Conservation (phyloP, 768 basidiomycete genomes). For the Lactifluus piperatus region DNA sequence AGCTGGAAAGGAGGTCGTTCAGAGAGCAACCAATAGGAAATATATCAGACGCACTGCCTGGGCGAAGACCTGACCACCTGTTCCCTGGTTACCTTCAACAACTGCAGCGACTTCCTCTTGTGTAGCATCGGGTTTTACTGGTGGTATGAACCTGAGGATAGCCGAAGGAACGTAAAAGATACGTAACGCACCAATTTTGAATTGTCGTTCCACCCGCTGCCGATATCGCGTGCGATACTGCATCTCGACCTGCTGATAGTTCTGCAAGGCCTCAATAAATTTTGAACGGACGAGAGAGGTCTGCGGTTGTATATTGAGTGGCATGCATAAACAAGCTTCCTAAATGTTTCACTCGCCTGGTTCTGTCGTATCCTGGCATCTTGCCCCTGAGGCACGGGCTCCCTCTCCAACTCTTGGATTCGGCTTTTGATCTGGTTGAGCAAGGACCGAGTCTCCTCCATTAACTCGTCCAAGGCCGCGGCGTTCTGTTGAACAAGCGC, state of each 20-base stretch:
- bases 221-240: constrained; percentile 72
- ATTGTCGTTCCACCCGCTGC: constrained; percentile 77
- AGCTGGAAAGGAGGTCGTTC: constrained; percentile 37
- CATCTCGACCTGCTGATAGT: constrained; percentile 75
- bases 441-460: constrained; percentile 62
- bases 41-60: constrained; percentile 55
- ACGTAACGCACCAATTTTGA: constrained; percentile 60
- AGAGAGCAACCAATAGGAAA: not conserved
- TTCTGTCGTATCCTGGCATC: constrained; percentile 70
- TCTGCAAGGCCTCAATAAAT: constrained; percentile 81
- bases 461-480: constrained; percentile 56
- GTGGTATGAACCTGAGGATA: not conserved
- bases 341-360: constrained; percentile 40
- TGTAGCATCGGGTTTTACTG: constrained; percentile 90
- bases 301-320: constrained; percentile 1
- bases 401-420: constrained; percentile 61
- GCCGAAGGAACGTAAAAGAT: not conserved
- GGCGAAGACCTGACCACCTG: constrained; percentile 71
- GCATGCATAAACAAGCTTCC: not conserved
- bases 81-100: constrained; percentile 73
- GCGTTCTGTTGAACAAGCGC: constrained; percentile 49
- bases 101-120: constrained; percentile 81
- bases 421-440: constrained; percentile 62
- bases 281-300: constrained; percentile 28
- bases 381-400: constrained; percentile 52